Base-by-base conservation (phyloP, 23 red algal genomes). In the Chondrus crispus region DNA sequence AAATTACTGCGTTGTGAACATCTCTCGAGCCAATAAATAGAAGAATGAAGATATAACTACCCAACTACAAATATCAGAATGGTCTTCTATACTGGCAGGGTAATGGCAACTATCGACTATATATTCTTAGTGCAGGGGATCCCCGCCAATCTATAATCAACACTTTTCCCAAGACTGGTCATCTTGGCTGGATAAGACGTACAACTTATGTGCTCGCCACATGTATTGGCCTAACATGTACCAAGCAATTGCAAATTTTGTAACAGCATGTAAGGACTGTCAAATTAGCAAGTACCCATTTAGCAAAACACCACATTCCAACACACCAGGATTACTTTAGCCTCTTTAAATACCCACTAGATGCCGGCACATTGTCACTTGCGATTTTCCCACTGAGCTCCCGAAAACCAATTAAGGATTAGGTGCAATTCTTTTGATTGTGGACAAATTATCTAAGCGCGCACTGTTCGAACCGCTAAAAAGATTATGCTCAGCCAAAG, bases 371-470 rank as follows among this genome's bases (percentile, higher is more conserved):
- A 26, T 68, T 8, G 68, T 85, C 60, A 68, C 5, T 26, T 48
- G 14, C 5, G 81, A 85, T 36, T 85, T 85, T 85, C 32, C 68
- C 5, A 85, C 81, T 13, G 45, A 89, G 47, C 78, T 89, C 19
- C 46, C 24, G 12, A 57, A 46, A 47, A 32, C 12, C 6, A 3
- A 41, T 10, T 36, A 68, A 47, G n/a, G 41, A 37, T 77, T 40
- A 30, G 85, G 78, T 62, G 64, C 85, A 63, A 58, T 89, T 14
- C 53, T 89, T 16, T 68, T 89, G 18, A 45, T 89, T 4, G 73
- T 89, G 7, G 85, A 46, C 9, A 89, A 89, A 16, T 68, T 89
- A 30, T 89, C 70, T 14, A 89, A 77, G 36, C 42, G 85, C 36
- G 69, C 54, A 3, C 24, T 89, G 12, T 79, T 89, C 46, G 68